Conservation (phyloP, 768 basidiomycete genomes). For the Russula compacta region DNA sequence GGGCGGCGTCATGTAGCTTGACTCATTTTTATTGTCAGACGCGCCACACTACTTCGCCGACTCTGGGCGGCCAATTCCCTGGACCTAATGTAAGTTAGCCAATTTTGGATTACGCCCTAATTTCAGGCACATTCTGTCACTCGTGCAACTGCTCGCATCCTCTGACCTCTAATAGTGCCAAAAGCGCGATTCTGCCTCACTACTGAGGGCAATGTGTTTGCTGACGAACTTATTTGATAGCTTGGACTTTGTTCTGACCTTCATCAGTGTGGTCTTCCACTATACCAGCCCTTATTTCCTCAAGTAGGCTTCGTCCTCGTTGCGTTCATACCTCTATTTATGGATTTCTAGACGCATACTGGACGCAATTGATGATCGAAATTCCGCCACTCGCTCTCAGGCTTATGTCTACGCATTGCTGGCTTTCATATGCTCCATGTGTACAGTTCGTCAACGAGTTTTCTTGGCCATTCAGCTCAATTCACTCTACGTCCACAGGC, state of each 20-base stretch:
- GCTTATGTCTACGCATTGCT: slow-evolving; percentile 78
- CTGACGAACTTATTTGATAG: slow-evolving; percentile 3
- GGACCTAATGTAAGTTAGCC: slow-evolving; percentile 30
- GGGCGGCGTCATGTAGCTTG: background rate
- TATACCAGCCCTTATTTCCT: slow-evolving; percentile 83
- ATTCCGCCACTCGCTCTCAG: slow-evolving; percentile 40
- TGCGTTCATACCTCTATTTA: background rate
- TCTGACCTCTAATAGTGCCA: background rate
- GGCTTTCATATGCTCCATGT: slow-evolving; percentile 52
- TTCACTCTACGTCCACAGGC: background rate
- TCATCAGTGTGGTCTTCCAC: slow-evolving; percentile 62
- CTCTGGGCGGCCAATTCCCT: slow-evolving; percentile 39
- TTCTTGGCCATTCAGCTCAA: background rate
- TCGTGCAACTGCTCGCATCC: no score
- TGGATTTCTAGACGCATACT: slow-evolving; percentile 38
- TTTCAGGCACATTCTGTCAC: background rate
- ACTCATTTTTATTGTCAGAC: slow-evolving; percentile 5
- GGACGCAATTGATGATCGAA: slow-evolving; percentile 44
- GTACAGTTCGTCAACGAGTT: slow-evolving; percentile 36
- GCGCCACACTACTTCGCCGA: slow-evolving; percentile 34
- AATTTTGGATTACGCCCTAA: background rate
- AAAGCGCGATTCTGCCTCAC: background rate
- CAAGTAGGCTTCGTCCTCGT: slow-evolving; percentile 29
- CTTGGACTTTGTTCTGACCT: slow-evolving; percentile 59
- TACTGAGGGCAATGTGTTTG: background rate